These are phyloP conservation scores for Drechslerella coelobrocha DNA, from an alignment of 2,329 filamentous ascomycete genomes.

Conservation along the genomic window DNA sequence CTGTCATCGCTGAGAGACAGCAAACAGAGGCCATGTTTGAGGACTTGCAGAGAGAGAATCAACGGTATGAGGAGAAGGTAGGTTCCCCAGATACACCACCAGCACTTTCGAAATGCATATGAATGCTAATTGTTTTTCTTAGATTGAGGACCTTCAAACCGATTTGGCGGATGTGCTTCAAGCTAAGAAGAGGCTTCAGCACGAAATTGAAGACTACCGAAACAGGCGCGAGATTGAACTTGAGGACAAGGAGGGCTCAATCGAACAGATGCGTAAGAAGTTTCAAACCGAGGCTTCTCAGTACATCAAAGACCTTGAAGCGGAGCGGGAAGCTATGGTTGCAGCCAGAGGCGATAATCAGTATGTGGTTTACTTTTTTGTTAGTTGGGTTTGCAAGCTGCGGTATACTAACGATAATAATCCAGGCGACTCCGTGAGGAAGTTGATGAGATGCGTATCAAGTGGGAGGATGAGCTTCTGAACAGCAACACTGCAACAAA, in stretches of 20 bases:
- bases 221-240: constrained; percentile 94
- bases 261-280: constrained; percentile 97
- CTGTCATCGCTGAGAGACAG: constrained; percentile 89
- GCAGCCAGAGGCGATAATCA: constrained; percentile 63
- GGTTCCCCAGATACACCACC: background rate
- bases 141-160: constrained; percentile 84
- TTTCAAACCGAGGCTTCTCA: constrained; percentile 92
- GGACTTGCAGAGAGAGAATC: constrained; percentile 86
- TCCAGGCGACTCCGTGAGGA: constrained; percentile 82
- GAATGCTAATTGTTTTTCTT: constrained; percentile 14
- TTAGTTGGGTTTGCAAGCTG: background rate
- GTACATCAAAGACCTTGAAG: constrained; percentile 87
- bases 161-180: constrained; percentile 85
- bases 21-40: constrained; percentile 87
- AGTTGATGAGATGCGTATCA: constrained; percentile 88
- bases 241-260: constrained; percentile 92
- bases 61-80: constrained; percentile 81
- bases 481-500: constrained; percentile 99
- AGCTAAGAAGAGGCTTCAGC: constrained; percentile 90
- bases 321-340: constrained; percentile 88
- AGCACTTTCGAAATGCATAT: background rate
- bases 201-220: constrained; percentile 96
- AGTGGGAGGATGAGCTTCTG: constrained; percentile 97
- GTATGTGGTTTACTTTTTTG: constrained; percentile 52
- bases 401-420: constrained; percentile 1